Conservation (phyloP, 257 asterid genomes). For the Lycium ferocissimum region DNA sequence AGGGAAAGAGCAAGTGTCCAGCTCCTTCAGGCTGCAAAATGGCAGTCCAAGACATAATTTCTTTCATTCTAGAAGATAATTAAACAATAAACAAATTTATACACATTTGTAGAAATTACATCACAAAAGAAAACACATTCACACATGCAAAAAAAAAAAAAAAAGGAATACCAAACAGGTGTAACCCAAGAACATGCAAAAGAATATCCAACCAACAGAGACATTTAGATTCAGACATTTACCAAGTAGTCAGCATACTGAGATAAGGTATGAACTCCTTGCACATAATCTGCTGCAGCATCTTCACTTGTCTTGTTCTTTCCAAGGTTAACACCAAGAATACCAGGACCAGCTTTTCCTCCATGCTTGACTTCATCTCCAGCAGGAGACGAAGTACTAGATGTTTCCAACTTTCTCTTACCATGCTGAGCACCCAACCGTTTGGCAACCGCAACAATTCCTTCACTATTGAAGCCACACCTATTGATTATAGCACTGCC, state of each 20-base stretch:
- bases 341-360: conserved; percentile 99
- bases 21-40: background rate
- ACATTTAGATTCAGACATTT: conserved; percentile 27
- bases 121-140: background rate
- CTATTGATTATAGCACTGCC: conserved; percentile 93
- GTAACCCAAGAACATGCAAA: conserved; percentile 1
- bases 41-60: background rate
- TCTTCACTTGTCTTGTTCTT: conserved; percentile 97
- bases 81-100: background rate
- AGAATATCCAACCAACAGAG: background rate
- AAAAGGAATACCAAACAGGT: background rate
- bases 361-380: conserved; percentile 84
- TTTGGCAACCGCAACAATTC: conserved; percentile 96
- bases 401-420: conserved; percentile 89
- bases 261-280: conserved; percentile 98
- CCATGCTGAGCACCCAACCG: conserved; percentile 97
- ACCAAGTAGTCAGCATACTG: conserved; percentile 99
- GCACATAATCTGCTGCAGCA: conserved; percentile 96
- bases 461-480: conserved; percentile 99
- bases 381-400: conserved; percentile 66
- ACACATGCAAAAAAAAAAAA: background rate
- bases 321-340: conserved; percentile 97
- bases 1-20: background rate
- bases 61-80: background rate
- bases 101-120: background rate